Evolutionary conservation across 805 yeast genomes (phyloP), one percentile per base, ranked within the genome.

Genomic region (Trichomonascus vanleenenianus): DNA sequence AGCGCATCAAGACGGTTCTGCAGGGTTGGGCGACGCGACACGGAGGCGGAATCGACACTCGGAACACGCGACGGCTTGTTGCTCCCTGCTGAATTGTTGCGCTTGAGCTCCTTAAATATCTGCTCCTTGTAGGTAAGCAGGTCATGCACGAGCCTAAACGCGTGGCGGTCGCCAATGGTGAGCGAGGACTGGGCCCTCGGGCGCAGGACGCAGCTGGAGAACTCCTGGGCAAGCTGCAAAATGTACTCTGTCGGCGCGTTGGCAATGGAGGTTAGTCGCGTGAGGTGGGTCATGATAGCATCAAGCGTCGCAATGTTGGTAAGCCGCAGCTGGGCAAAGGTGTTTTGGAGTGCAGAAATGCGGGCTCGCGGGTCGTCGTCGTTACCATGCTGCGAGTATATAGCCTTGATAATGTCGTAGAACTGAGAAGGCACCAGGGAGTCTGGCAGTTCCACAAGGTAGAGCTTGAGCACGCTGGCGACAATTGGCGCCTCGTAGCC

Each of bases 301-400:
- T 83, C 89, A 44, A 86, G 70, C 0, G 94, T 83, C 1, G 94
- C 91, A 37, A 85, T 68, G 56, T 82, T 83, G 39, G 83, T 72
- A 43, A 81, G 76, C 16, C 87, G 79, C 44, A 86, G 69, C 47
- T 83, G 83, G 2, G 76, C 70, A 47, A 86, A 67, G 0, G 83
- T 76, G 49, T 79, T 82, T 33, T 76, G 81, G 42, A 85, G 63
- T 0, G 88, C 87, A 40, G 70, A 73, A 11, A 82, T 65, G 46
- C 94, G 70, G 15, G 66, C 54, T 19, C 48, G 48, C 2, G 55
- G 55, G 37, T 58, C 61, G 6, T 52, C 62, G 11, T 63, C 56
- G 40, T 69, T 52, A 30, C 73, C 67, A 56, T 72, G 74, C 56
- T 76, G 64, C 56, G 70, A 55, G 60, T 86, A 87, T 42, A 87